Conservation (phyloP, 2,329 filamentous ascomycete species). For the Paraconiothyrium sp. region DNA sequence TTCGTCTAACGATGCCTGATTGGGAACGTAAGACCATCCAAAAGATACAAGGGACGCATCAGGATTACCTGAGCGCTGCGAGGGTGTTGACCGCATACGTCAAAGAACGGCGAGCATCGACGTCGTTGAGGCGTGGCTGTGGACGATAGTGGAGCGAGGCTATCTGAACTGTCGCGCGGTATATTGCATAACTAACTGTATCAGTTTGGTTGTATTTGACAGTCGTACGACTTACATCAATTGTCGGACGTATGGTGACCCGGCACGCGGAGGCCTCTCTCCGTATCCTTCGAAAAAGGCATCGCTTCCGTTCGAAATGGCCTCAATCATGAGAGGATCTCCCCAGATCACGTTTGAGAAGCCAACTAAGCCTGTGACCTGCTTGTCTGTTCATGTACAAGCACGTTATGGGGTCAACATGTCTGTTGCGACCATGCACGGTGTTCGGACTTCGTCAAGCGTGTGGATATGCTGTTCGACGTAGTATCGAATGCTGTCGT, state of each 20-base stretch:
- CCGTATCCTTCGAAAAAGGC: slow-evolving; percentile 57
- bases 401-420: slow-evolving; percentile 59
- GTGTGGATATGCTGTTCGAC: slow-evolving; percentile 54
- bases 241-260: slow-evolving; percentile 47
- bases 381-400: slow-evolving; percentile 59
- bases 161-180: slow-evolving; percentile 54
- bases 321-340: slow-evolving; percentile 63
- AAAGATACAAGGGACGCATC: neutral
- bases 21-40: neutral
- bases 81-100: slow-evolving; percentile 51
- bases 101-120: slow-evolving; percentile 54
- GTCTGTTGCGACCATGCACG: slow-evolving; percentile 62
- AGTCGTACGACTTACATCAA: slow-evolving; percentile 51
- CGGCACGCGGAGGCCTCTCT: slow-evolving; percentile 43
- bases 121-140: slow-evolving; percentile 51
- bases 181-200: slow-evolving; percentile 54
- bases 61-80: slow-evolving; percentile 33
- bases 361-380: slow-evolving; percentile 62
- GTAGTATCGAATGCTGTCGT: slow-evolving; percentile 63
- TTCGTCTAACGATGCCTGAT: slow-evolving; percentile 20
- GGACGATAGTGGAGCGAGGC: slow-evolving; percentile 57
- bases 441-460: slow-evolving; percentile 61
- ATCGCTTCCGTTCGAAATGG: slow-evolving; percentile 49
- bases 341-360: slow-evolving; percentile 66
- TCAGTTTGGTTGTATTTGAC: slow-evolving; percentile 22